These are phyloP conservation scores for Biscutella laevigata DNA, from an alignment of 441 rosid species.

Conservation along the genomic window DNA sequence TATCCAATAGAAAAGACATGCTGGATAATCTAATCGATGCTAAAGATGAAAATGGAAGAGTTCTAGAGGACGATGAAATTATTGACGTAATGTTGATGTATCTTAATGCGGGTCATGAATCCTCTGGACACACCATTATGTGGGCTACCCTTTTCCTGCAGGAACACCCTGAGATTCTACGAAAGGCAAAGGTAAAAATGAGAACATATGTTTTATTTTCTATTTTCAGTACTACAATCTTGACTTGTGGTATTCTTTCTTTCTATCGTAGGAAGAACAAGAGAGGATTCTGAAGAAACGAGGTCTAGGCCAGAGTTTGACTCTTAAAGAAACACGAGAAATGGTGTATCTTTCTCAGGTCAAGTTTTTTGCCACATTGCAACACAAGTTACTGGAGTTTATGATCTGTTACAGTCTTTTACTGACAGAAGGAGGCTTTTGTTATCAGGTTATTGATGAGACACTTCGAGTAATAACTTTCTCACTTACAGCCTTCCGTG, in stretches of 20 bases:
- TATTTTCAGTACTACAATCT: neutral
- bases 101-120: constrained; percentile 85
- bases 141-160: constrained; percentile 47
- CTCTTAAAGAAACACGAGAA: constrained; percentile 59
- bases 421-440: neutral
- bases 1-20: constrained; percentile 52
- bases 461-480: constrained; percentile 31
- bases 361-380: neutral
- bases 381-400: neutral
- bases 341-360: constrained; percentile 72
- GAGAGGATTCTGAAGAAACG: constrained; percentile 20
- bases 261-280: constrained; percentile 23
- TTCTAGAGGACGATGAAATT: constrained; percentile 57
- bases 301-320: constrained; percentile 13
- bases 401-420: neutral
- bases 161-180: constrained; percentile 28
- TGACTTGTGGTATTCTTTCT: neutral
- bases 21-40: constrained; percentile 58
- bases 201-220: neutral
- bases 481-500: constrained; percentile 62
- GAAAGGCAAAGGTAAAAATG: constrained; percentile 23
- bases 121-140: constrained; percentile 79
- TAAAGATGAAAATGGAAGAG: constrained; percentile 58
- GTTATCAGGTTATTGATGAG: constrained; percentile 26
- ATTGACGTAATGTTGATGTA: constrained; percentile 72